Percentiles rank a stretch among this genome's conserved stretches.
phyloP scores from a whole-genome alignment of 177 flowering plant genomes.

The Vitis hybrid region DNA sequence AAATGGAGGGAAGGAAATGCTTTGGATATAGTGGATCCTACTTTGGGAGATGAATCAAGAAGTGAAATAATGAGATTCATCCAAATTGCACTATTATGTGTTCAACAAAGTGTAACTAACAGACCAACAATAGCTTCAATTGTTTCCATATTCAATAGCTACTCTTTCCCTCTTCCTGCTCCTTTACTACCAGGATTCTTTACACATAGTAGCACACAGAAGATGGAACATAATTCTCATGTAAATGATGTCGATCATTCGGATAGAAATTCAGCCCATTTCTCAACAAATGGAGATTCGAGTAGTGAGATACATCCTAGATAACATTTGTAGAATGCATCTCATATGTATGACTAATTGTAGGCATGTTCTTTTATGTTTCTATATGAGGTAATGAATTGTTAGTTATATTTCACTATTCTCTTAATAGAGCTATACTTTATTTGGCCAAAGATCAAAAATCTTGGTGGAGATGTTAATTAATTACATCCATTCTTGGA shows the following conservation, averaged over 20 bases:
- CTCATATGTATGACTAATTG: no score
- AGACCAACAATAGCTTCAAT: constrained; percentile 21
- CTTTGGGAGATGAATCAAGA: not conserved
- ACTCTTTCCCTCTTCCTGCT: constrained; percentile 4
- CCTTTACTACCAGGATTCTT: constrained; percentile 16
- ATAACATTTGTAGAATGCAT: no score
- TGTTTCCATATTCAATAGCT: constrained; percentile 18
- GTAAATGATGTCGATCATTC: not conserved
- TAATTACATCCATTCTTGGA: no score
- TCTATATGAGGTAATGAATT: no score
- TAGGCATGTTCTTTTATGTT: no score
- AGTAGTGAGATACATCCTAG: not conserved
- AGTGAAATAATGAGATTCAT: constrained; percentile 21
- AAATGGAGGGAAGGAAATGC: constrained; percentile 14
- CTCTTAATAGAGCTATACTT: no score
- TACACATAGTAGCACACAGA: not conserved
- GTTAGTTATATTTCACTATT: no score
- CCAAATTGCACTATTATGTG: constrained; percentile 20
- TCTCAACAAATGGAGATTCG: constrained; percentile 1
- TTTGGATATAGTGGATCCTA: constrained; percentile 9
- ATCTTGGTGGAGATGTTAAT: no score
- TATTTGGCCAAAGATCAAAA: no score
- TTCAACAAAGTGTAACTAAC: constrained; percentile 14
- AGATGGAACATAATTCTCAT: not conserved
- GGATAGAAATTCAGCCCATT: not conserved